Base-by-base conservation (phyloP, 2,329 filamentous ascomycete genomes). In the Pseudogymnoascus sp. region DNA sequence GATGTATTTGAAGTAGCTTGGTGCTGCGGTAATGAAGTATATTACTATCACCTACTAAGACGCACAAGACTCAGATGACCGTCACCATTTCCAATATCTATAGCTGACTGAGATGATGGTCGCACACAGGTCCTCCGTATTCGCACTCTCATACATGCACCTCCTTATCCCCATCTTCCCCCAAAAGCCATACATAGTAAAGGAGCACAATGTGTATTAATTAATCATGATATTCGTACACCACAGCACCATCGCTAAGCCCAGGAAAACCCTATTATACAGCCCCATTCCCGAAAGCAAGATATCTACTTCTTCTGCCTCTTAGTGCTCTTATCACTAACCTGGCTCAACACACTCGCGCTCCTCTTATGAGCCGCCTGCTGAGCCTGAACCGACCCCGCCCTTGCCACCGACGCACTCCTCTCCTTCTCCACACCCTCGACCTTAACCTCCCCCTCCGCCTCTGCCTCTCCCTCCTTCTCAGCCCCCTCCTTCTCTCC, bases 331-430 rank as follows among this genome's bases (percentile, higher is more conserved):
- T 81, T 81, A 63, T 91, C 87, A 72, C 88, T 91, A 5, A 78
- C 77, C 14, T 80, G 78, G 73, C 90, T 93, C 62, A 96, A 74
- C 33, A 92, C 90, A 73, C 91, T 96, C 1, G 90, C 90, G 72
- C 91, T 95, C 64, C 91, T 83, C 78, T 96, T 96, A 67, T 89
- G 87, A 26, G 47, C 47, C 24, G 47, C 47, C 0, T 72, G 61
- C 53, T 31, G 72, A 64, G 76, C 75, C 24, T 76, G 72, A 64
- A 76, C 86, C 70, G 87, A 90, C 6, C 77, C 76, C 14, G 80
- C 78, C 72, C 88, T 91, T 76, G 93, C 93, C 13, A 59, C 59
- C 3, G 63, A 67, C 5, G 66, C 70, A 62, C 75, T 75, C 50
- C 75, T 67, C 35, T 68, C 69, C 21, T 65, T 68, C 40, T 53